Evolutionary conservation across 1,284 basidiomycete species (phyloP).

Genomic region (Cryptococcus sp.): DNA sequence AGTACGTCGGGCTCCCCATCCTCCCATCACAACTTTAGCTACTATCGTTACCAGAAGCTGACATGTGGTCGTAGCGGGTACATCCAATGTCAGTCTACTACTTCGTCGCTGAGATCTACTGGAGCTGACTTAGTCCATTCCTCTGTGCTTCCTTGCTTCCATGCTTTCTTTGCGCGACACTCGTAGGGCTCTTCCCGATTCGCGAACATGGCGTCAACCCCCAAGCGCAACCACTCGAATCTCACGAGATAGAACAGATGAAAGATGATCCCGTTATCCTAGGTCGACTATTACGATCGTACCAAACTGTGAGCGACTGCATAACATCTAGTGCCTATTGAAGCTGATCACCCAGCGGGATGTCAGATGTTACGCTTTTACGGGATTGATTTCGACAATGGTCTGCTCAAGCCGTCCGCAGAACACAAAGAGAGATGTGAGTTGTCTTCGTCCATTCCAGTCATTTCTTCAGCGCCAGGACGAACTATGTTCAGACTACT

Average conservation of each 20-base stretch:
- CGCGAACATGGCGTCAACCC: constrained; percentile 59
- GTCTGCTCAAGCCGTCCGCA: constrained; percentile 15
- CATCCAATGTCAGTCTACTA: constrained; percentile 32
- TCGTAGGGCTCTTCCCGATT: constrained; percentile 38
- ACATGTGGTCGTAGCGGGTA: constrained; percentile 20
- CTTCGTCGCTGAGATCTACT: neutral
- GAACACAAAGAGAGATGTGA: constrained; percentile 27
- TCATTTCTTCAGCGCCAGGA: neutral
- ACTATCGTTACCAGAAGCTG: neutral
- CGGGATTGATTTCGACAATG: constrained; percentile 35
- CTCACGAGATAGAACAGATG: constrained; percentile 66
- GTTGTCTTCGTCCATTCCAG: constrained; percentile 3
- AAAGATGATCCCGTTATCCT: constrained; percentile 59
- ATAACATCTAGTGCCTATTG: no score
- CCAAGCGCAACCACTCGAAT: constrained; percentile 65
- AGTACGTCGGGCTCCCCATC: constrained; percentile 41
- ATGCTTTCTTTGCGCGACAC: neutral
- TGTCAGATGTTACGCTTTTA: constrained; percentile 39
- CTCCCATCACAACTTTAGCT: neutral
- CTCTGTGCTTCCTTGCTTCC: no score
- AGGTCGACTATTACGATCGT: constrained; percentile 62
- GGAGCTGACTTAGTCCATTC: no score
- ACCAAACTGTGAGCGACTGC: constrained; percentile 50
- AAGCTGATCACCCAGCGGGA: no score
- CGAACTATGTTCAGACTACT: no score